Evolutionary conservation across 2,329 filamentous ascomycete genomes (phyloP), one percentile per base, ranked within the genome.

Genomic region (Samsoniella hepiali): DNA sequence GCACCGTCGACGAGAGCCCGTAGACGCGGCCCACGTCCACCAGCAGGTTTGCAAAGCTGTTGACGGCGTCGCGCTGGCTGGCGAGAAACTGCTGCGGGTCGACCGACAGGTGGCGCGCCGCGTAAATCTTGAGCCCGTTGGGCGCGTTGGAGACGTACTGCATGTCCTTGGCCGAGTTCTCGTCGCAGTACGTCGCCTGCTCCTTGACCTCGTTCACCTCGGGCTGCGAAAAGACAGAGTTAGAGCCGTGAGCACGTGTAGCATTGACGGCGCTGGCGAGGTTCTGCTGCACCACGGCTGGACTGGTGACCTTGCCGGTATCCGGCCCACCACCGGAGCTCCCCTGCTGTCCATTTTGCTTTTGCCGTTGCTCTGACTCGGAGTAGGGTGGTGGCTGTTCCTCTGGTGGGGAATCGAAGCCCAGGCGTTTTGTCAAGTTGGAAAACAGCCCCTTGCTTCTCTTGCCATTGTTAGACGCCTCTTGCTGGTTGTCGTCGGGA

Each of bases 181-280:
- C 84, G 77, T 97, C 93, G 74, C 93, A 97, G 77, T 97, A 97
- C 0, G 90, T 90, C 45, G 88, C 85, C 68, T 91, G 90, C 74
- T 97, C 93, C 71, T 90, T 90, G 68, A 97, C 88, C 58, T 88
- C 79, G 65, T 86, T 88, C 42, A 90, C 88, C 60, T 85, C 79
- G 0, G 91, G 91, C 29, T 86, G 85, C 3, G 85, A 87, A 76
- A 91, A 94, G n/a, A 97, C 77, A 11, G 81, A 79, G 17, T 86
- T 83, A 1, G 91, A 91, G 66, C 91, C 89, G 74, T 93, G 88
- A 1, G 92, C 82, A 44, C 92, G 86, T 29, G 91, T 91, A 8
- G 91, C 86, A 68, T 89, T 84, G 72, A 97, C 88, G 3, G 93
- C 93, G 63, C 88, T 90, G 50, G 90, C 80, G 5, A 97, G 82